Evolutionary conservation across 2,329 filamentous ascomycete species (phyloP).

Genomic region (Colletotrichum tabaci): DNA sequence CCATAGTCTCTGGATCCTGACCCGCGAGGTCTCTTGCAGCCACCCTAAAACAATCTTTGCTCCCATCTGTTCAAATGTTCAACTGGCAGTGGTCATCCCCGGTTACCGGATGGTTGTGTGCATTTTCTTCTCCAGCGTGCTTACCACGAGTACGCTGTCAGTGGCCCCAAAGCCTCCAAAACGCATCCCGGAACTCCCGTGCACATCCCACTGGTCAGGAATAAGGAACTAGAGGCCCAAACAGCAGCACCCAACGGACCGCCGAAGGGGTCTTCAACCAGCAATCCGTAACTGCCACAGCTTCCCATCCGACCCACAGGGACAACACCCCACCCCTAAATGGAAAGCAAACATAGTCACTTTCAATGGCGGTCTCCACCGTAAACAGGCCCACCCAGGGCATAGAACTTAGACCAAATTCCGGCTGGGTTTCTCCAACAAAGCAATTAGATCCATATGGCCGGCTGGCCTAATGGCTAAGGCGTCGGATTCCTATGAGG

Average conservation of each 20-base stretch:
- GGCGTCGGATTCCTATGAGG: slow-evolving; percentile 41
- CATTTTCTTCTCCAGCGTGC: not conserved
- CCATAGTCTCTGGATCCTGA: not conserved
- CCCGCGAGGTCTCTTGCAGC: not conserved
- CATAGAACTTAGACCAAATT: not conserved
- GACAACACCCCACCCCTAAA: too few relatives aligned
- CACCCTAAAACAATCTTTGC: too few relatives aligned
- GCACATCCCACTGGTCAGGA: not conserved
- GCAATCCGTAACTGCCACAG: not conserved
- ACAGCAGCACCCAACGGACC: not conserved
- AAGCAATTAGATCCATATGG: slow-evolving; percentile 21
- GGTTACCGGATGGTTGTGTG: too few relatives aligned
- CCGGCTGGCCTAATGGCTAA: slow-evolving; percentile 43
- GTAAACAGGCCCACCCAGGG: not conserved
- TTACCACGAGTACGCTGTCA: not conserved
- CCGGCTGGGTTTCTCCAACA: not conserved
- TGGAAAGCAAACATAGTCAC: too few relatives aligned
- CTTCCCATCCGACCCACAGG: too few relatives aligned
- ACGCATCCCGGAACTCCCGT: not conserved
- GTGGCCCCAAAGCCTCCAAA: not conserved
- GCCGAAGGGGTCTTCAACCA: not conserved
- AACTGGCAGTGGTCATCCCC: too few relatives aligned
- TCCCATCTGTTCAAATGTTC: too few relatives aligned
- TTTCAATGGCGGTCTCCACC: not conserved
- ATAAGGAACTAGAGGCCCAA: not conserved